Evolutionary conservation across 164 flowering plant species (phyloP), one percentile per base, ranked within the genome.

Genomic region (Taxillus chinensis): DNA sequence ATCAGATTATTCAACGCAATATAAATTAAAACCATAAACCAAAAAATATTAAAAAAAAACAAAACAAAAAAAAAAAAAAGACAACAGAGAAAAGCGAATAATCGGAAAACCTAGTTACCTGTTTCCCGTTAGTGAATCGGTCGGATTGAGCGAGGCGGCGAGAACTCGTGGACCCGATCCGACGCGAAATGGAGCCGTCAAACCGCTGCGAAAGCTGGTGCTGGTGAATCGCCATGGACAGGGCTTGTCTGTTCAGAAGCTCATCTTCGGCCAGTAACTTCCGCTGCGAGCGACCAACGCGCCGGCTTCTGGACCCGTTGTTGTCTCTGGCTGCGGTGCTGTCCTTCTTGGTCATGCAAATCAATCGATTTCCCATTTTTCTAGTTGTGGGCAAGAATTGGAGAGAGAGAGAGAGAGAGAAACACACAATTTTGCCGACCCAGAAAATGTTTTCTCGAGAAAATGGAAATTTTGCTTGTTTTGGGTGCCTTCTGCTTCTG

Each of bases 161-260:
- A 49, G 87, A 81, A 69, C 86, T 83, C 0, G 86, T 79, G 3
- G 85, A 79, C 53, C 86, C 93, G 13, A 83, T 76, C 56, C 93
- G 64, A 39, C 86, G 64, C 3, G 91, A 85, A 79, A 82, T 81
- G 52, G 91, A 83, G 55, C 86, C 91, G 0, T 85, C 87, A 50
- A 83, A 83, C 42, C 91, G 68, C 80, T 83, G 87, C 17, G 91
- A 85, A 66, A 76, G 61, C 59, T 78, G 80, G 57, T 77, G 85
- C 75, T 85, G 90, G 2, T 85, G 90, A 71, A 85, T 70, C 2
- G 91, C 91, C 87, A 81, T 77, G 3, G 87, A 74, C 41, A 85
- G 57, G 46, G 87, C 87, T 68, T 80, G 86, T 38, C 68, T 71
- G 65, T 81, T 85, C 67, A 83, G 59, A 37, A 74, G 63, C 64